A percentile compares a stretch with the other conserved stretches of the same genome.
Conservation (phyloP, 352 stramenopile genomes). For the Pythium dissotocum region DNA sequence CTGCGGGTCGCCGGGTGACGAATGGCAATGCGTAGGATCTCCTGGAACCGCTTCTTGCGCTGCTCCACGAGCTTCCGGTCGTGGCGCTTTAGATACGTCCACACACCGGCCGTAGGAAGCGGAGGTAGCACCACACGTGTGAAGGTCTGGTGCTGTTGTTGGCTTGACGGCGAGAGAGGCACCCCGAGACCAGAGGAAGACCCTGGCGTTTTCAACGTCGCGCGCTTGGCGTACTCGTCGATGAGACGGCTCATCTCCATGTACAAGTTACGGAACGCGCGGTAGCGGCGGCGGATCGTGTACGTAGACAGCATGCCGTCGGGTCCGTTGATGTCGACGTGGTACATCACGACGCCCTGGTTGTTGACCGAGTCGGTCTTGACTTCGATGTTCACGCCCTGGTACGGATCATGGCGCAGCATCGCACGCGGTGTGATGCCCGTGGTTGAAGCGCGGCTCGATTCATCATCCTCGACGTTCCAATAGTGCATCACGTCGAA, state of each 20-base stretch:
- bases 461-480: constrained; percentile 41
- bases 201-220: constrained; percentile 9
- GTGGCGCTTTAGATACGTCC: constrained; percentile 82
- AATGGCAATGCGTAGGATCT: constrained; percentile 79
- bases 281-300: constrained; percentile 82
- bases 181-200: constrained; percentile 28
- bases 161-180: constrained; percentile 33
- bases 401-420: constrained; percentile 52
- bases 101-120: constrained; percentile 73
- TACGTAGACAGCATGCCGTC: constrained; percentile 79
- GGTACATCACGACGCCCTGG: constrained; percentile 80
- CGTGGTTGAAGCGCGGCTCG: constrained; percentile 24
- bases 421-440: constrained; percentile 36
- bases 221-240: constrained; percentile 31
- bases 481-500: constrained; percentile 66
- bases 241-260: constrained; percentile 63
- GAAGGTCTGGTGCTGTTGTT: constrained; percentile 35
- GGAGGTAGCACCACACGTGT: constrained; percentile 31
- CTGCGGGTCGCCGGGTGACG: constrained; percentile 69
- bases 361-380: constrained; percentile 58
- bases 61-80: constrained; percentile 79
- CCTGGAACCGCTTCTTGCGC: constrained; percentile 79
- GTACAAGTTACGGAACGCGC: constrained; percentile 80
- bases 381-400: constrained; percentile 56
- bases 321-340: constrained; percentile 84